phyloP scores from a whole-genome alignment of 140 eudicot species.

The Anethum foeniculum region DNA sequence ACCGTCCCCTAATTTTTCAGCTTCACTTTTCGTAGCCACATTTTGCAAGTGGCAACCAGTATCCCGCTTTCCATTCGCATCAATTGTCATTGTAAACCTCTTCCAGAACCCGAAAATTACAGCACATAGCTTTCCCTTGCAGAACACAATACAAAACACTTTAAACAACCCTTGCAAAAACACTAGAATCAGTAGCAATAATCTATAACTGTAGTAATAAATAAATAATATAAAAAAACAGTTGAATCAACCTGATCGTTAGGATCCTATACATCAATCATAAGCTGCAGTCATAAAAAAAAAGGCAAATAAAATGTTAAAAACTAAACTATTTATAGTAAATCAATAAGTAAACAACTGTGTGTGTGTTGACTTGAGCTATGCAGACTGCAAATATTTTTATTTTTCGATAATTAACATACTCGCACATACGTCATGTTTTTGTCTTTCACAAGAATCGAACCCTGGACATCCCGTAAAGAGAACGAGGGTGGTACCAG shows the following conservation, averaged over 20 bases:
- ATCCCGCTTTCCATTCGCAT: slow-evolving; percentile 19
- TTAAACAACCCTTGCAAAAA: neutral
- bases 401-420: too few relatives aligned
- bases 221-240: neutral
- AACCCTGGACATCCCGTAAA: too few relatives aligned
- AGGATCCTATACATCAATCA: neutral
- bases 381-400: neutral
- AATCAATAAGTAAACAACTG: neutral
- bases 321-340: neutral
- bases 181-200: neutral
- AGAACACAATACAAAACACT: neutral
- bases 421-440: too few relatives aligned
- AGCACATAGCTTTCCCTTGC: neutral
- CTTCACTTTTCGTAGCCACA: slow-evolving; percentile 29
- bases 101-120: neutral
- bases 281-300: neutral
- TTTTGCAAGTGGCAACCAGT: neutral
- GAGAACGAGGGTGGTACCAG: too few relatives aligned
- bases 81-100: slow-evolving; percentile 36
- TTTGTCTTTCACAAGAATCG: too few relatives aligned
- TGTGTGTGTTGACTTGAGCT: neutral
- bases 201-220: neutral
- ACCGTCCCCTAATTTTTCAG: slow-evolving; percentile 10
- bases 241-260: neutral
- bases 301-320: neutral